Percentiles rank a stretch among this genome's conserved stretches.
Conservation (phyloP, 1,139 yeast species). For the Komagataea norvegica region DNA sequence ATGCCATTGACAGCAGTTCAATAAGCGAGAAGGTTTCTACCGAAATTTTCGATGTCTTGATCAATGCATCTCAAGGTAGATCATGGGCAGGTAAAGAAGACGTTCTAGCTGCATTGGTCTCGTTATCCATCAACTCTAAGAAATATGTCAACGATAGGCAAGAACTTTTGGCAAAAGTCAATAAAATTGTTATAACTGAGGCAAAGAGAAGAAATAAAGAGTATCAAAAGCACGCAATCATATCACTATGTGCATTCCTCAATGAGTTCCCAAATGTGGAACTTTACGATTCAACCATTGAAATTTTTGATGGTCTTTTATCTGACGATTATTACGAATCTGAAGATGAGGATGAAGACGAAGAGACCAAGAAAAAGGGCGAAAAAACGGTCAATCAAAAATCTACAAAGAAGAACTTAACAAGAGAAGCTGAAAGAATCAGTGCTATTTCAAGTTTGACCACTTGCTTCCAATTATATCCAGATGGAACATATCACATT, state of each 20-base stretch:
- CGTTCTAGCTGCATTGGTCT: constrained; percentile 65
- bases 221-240: constrained; percentile 55
- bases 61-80: constrained; percentile 68
- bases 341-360: constrained; percentile 25
- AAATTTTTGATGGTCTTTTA: constrained; percentile 30
- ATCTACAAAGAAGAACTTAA: constrained; percentile 34
- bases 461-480: constrained; percentile 24
- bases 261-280: constrained; percentile 39
- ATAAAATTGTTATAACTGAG: constrained; percentile 50
- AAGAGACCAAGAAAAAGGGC: constrained; percentile 10
- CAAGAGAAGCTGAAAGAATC: constrained; percentile 36
- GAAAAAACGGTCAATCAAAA: constrained; percentile 29
- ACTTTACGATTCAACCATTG: constrained; percentile 30
- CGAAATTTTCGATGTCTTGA: constrained; percentile 47
- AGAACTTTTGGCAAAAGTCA: constrained; percentile 34
- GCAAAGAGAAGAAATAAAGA: constrained; percentile 61
- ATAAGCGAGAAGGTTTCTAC: constrained; percentile 28
- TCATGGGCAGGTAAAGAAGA: constrained; percentile 88
- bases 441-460: constrained; percentile 29
- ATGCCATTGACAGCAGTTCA: constrained; percentile 33
- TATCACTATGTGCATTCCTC: constrained; percentile 46
- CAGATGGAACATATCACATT: constrained; percentile 14
- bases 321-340: constrained; percentile 27
- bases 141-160: constrained; percentile 28
- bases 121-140: constrained; percentile 46